phyloP scores from a whole-genome alignment of 176 grass and related monocot genomes.

The Luzula sylvatica region DNA sequence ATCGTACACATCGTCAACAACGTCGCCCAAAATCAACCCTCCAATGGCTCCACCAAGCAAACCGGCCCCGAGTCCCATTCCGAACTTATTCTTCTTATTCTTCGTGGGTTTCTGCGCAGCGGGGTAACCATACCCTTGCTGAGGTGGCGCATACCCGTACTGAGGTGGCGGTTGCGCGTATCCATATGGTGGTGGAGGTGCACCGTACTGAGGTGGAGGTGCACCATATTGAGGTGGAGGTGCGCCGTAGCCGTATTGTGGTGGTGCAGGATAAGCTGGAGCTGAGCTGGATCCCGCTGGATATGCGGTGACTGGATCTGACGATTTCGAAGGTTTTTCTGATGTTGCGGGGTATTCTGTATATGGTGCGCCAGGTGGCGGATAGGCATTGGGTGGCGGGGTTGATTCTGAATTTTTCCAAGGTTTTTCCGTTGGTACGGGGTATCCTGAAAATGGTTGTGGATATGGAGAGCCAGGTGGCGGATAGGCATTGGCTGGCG shows the following conservation, averaged over 20 bases:
- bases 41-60: constrained; percentile 56
- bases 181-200: constrained; percentile 32
- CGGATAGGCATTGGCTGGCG: not conserved
- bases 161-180: constrained; percentile 36
- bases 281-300: constrained; percentile 23
- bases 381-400: not conserved
- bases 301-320: constrained; percentile 42
- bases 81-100: constrained; percentile 34
- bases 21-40: constrained; percentile 57
- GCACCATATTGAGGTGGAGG: not conserved
- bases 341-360: not conserved
- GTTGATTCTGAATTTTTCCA: not conserved
- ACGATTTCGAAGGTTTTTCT: constrained; percentile 31
- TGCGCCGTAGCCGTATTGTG: constrained; percentile 4
- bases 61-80: constrained; percentile 50
- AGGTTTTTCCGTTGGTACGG: not conserved
- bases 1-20: constrained; percentile 29
- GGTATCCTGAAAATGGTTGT: constrained; percentile 11
- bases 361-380: constrained; percentile 5
- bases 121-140: constrained; percentile 26
- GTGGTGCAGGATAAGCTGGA: constrained; percentile 22
- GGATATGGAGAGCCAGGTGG: not conserved
- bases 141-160: constrained; percentile 2
- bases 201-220: constrained; percentile 12
- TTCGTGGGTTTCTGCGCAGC: constrained; percentile 23